These are phyloP conservation scores for Globisporangium nagaii DNA, from an alignment of 352 stramenopile species.

Conservation along the genomic window DNA sequence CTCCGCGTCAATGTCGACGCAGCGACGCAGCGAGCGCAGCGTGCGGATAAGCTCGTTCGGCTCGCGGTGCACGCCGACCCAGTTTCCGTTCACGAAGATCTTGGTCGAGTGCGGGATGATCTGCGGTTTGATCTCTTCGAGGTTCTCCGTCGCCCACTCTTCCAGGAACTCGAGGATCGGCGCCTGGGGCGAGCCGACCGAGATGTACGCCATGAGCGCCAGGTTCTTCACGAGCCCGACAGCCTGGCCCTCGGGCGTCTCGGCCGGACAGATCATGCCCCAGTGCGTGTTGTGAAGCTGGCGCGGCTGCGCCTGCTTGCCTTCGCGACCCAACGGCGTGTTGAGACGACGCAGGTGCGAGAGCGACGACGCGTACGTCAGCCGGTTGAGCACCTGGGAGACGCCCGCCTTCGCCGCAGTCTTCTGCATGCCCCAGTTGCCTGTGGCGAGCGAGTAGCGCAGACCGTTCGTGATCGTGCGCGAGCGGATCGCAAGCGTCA, in stretches of 20 bases:
- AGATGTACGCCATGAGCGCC: constrained; percentile 99
- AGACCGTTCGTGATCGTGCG: constrained; percentile 98
- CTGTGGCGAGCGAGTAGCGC: constrained; percentile 98
- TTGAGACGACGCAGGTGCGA: constrained; percentile 98
- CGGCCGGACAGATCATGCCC: constrained; percentile 98
- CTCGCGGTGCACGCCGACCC: constrained; percentile 98
- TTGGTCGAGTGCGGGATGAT: constrained; percentile 98
- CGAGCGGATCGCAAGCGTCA: constrained; percentile 96
- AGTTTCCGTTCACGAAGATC: constrained; percentile 99
- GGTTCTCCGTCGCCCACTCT: constrained; percentile 98
- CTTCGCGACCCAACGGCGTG: constrained; percentile 97
- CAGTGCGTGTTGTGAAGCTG: constrained; percentile 99
- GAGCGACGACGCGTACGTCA: constrained; percentile 98
- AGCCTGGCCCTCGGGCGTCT: constrained; percentile 95
- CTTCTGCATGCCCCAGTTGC: constrained; percentile 98
- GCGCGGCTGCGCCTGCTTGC: constrained; percentile 98
- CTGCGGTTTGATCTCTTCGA: constrained; percentile 96
- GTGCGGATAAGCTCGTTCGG: constrained; percentile 95
- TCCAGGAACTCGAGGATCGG: constrained; percentile 98
- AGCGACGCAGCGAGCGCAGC: constrained; percentile 92
- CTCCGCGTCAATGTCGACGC: constrained; percentile 98
- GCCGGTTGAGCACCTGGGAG: constrained; percentile 98
- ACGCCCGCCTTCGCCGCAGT: constrained; percentile 96
- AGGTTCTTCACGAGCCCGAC: constrained; percentile 98
- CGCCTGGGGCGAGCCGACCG: constrained; percentile 88